Base-by-base conservation (phyloP, 176 grass and related monocot species). In the Hyparrhenia diplandra region DNA sequence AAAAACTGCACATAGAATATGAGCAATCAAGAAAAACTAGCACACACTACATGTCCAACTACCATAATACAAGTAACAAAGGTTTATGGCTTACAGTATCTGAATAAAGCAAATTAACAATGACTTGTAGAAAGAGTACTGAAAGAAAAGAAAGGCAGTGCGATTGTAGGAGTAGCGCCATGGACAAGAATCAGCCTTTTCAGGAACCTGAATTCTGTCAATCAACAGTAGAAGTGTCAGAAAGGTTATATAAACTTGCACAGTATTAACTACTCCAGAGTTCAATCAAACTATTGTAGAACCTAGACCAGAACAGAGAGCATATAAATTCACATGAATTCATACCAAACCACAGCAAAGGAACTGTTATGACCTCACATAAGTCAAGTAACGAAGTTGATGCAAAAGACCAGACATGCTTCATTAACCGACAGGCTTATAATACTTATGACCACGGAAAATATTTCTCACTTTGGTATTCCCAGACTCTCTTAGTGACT, bases 61-160 rank as follows among this genome's bases (percentile, higher is more conserved):
- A 83, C 27, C 69, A 83, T 28, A 85, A 66, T 49, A 61, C 25
- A 65, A 76, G 5, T 67, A 71, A n/a, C 28, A 21, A 64, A 76
- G n/a, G 34, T 54, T 24, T 75, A 69, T 66, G 73, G 90, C 95
- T 92, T 89, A 98, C 95, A 98, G 81, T 86, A 98, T 98, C 78
- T 98, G 95, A 70, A 98, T 94, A 85, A 98, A 98, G 79, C 95
- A 98, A 83, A 98, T 94, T 85, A 98, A 80, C 76, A 98, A 81
- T 79, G 95, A 98, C 88, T 98, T 98, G 82, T 98, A 98, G 76
- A 98, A 98, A 27, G 95, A 98, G 92, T 98, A 98, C 60, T 98
- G 95, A 1, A 92, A n/a, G n/a, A n/a, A 98, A 46, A 98, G 92
- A 84, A 98, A 98, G 31, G 95, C 90, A 39, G 95, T 94, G 31